phyloP scores from a whole-genome alignment of 2,329 filamentous ascomycete species.

The Chaetomiaceae sp. region DNA sequence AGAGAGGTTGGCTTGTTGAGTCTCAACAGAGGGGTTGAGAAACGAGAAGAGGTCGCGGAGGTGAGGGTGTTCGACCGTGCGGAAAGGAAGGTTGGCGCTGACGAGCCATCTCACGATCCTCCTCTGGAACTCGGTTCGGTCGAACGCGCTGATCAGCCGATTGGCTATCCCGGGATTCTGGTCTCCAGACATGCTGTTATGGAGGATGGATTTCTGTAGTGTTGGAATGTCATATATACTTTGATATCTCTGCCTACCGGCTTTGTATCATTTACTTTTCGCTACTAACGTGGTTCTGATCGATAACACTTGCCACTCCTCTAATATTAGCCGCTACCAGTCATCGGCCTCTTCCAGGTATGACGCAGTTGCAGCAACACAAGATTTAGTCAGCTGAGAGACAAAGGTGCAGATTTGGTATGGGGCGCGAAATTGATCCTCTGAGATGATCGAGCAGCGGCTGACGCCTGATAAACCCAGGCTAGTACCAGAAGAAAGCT shows the following conservation, averaged over 20 bases:
- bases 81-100: too few relatives aligned
- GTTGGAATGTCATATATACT: conserved; percentile 3
- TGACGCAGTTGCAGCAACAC: conserved; percentile 11
- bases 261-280: conserved; percentile 9
- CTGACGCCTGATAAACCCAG: background rate
- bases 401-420: conserved; percentile 8
- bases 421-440: conserved; percentile 1
- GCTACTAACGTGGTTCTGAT: conserved; percentile 3
- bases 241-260: conserved; percentile 1
- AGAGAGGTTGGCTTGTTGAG: too few relatives aligned
- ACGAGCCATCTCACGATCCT: too few relatives aligned
- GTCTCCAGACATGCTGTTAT: too few relatives aligned
- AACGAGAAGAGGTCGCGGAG: too few relatives aligned
- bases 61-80: too few relatives aligned
- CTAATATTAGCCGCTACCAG: background rate
- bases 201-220: conserved; percentile 7
- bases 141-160: too few relatives aligned
- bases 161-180: too few relatives aligned
- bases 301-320: conserved; percentile 4
- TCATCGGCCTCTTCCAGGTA: conserved; percentile 8
- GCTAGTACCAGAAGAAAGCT: too few relatives aligned
- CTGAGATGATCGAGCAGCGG: conserved; percentile 1
- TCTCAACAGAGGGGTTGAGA: too few relatives aligned
- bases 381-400: conserved; percentile 10
- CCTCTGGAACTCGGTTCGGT: too few relatives aligned